Conservation (phyloP, 345 rosid genomes). For the Erucastrum elatum region DNA sequence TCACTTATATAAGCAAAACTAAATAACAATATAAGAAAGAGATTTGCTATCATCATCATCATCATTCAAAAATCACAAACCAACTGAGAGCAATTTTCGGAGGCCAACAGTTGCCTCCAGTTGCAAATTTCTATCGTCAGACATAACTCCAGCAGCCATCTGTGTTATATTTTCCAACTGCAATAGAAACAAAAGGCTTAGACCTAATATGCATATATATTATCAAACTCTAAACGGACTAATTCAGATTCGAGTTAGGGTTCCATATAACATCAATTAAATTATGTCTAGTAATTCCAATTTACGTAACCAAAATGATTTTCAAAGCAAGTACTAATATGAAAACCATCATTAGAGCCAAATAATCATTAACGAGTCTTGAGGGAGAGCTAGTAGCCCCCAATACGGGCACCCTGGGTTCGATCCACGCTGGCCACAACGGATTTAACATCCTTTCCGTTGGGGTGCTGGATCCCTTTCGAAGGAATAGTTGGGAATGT, state of each 20-base stretch:
- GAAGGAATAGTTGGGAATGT: no score
- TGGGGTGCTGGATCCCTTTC: no score
- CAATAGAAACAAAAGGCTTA: neutral
- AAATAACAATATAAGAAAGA: neutral
- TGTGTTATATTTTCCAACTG: slow-evolving; percentile 68
- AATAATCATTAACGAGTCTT: no score
- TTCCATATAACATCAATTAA: neutral
- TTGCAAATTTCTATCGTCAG: slow-evolving; percentile 62
- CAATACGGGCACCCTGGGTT: no score
- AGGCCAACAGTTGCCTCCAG: slow-evolving; percentile 68
- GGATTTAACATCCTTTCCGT: no score
- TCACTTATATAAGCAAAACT: neutral
- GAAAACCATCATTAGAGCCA: no score
- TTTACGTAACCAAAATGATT: neutral
- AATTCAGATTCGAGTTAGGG: neutral
- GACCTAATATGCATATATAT: no score
- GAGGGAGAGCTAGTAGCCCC: no score
- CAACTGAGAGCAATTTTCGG: slow-evolving; percentile 71
- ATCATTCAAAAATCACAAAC: slow-evolving; percentile 39
- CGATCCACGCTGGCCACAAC: no score
- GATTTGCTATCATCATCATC: neutral
- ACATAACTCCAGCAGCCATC: slow-evolving; percentile 57
- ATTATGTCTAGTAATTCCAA: neutral
- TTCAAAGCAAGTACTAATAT: no score
- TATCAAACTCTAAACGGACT: neutral